Conservation (phyloP, 257 asterid genomes). For the Solanum virginianum region DNA sequence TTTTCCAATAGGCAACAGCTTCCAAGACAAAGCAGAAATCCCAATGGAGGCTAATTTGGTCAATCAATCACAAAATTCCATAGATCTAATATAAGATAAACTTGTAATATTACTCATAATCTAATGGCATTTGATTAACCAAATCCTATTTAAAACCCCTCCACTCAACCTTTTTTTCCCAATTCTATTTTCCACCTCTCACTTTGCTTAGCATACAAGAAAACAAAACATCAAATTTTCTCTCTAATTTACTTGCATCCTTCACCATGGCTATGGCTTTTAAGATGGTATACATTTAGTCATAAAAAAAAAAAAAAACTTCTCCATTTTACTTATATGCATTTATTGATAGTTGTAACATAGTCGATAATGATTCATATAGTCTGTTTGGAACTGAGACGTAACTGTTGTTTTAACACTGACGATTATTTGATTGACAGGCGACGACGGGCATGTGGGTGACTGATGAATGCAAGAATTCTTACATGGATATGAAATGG, state of each 20-base stretch:
- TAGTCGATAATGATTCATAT: neutral
- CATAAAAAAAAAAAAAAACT: neutral
- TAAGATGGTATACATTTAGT: slow-evolving; percentile 53
- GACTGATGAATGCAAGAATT: slow-evolving; percentile 71
- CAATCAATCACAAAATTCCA: neutral
- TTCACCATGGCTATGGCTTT: slow-evolving; percentile 75
- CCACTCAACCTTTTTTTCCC: neutral
- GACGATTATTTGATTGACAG: slow-evolving; percentile 5
- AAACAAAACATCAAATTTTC: neutral
- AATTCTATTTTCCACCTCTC: neutral
- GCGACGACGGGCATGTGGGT: slow-evolving; percentile 85
- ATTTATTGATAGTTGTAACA: neutral
- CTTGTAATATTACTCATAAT: slow-evolving; percentile 18
- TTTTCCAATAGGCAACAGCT: slow-evolving; percentile 3
- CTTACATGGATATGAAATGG: slow-evolving; percentile 95
- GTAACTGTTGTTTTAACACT: neutral
- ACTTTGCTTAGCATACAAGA: slow-evolving; percentile 1
- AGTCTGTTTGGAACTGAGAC: neutral
- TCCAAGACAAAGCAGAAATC: neutral
- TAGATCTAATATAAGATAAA: slow-evolving; percentile 6
- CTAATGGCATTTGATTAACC: slow-evolving; percentile 29
- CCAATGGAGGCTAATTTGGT: slow-evolving; percentile 4
- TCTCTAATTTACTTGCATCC: slow-evolving; percentile 1
- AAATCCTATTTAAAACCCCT: slow-evolving; percentile 29
- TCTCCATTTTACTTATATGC: neutral